These are phyloP conservation scores for Coelastrella sp. DNA, from an alignment of 139 green algal genomes.

Conservation along the genomic window DNA sequence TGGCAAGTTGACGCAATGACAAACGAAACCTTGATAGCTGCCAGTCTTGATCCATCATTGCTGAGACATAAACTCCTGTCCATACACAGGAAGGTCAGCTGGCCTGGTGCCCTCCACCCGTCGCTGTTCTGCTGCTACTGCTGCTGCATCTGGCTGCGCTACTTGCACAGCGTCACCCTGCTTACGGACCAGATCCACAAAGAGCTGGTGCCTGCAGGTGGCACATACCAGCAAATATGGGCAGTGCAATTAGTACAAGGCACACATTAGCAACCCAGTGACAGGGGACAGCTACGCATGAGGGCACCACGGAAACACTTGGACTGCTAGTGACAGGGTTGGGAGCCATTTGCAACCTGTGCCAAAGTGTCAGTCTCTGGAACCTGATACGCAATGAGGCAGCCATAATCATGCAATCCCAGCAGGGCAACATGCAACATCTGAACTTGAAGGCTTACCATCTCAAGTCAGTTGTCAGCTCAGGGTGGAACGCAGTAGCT, in stretches of 20 bases:
- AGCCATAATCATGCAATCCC: background rate
- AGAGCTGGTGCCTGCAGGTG: constrained; percentile 89
- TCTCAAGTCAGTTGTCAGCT: constrained; percentile 92
- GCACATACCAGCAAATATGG: too few species aligned
- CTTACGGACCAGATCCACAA: constrained; percentile 86
- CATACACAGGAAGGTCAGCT: constrained; percentile 79
- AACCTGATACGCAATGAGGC: background rate
- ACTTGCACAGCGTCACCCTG: constrained; percentile 21
- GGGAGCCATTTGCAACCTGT: too few species aligned
- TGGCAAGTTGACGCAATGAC: too few species aligned
- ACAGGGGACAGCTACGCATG: background rate
- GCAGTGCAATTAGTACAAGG: background rate
- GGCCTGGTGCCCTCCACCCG: constrained; percentile 55
- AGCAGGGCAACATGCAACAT: background rate
- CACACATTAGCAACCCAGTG: background rate
- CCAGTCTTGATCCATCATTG: too few species aligned
- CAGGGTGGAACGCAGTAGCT: constrained; percentile 98
- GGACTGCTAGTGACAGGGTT: too few species aligned
- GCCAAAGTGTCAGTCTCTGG: too few species aligned
- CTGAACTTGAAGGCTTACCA: constrained; percentile 68
- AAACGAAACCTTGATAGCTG: too few species aligned
- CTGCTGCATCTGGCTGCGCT: constrained; percentile 32
- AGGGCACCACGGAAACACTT: too few species aligned
- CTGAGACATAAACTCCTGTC: constrained; percentile 61
- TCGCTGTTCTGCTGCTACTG: background rate